A percentile compares a stretch with the other conserved stretches of the same genome.
phyloP scores from a whole-genome alignment of 257 asterid genomes.

The Nicotiana noctiflora region DNA sequence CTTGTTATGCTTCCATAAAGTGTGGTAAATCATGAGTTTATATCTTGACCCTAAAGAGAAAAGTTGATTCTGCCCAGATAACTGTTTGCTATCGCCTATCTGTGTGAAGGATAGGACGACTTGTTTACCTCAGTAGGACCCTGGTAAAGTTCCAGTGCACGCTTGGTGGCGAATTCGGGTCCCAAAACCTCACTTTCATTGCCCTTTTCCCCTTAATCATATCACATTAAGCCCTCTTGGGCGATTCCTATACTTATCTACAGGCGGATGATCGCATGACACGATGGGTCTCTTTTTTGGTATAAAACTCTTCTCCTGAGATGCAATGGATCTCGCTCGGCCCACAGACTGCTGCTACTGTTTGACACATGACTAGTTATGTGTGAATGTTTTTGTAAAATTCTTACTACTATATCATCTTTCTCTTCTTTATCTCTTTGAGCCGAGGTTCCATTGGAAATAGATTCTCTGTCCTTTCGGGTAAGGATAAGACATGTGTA shows the following conservation, averaged over 20 bases:
- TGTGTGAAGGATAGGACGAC: slow-evolving; percentile 19
- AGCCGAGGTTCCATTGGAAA: too few relatives aligned
- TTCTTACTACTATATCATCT: not conserved
- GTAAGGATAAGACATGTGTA: too few relatives aligned
- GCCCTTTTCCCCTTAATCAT: slow-evolving; percentile 6
- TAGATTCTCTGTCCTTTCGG: too few relatives aligned
- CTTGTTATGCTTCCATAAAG: slow-evolving; percentile 13
- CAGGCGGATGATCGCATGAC: slow-evolving; percentile 4
- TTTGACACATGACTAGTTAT: not conserved
- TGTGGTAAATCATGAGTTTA: slow-evolving; percentile 24
- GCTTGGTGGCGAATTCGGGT: slow-evolving; percentile 27
- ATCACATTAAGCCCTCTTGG: slow-evolving; percentile 20
- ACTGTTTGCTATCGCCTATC: not conserved
- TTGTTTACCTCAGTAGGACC: slow-evolving; percentile 23
- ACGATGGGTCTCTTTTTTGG: not conserved
- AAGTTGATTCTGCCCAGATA: slow-evolving; percentile 16
- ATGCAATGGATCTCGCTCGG: not conserved
- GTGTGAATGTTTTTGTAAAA: not conserved
- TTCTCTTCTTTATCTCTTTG: too few relatives aligned
- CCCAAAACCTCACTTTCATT: slow-evolving; percentile 29
- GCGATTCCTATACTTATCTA: slow-evolving; percentile 14
- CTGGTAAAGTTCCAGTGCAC: slow-evolving; percentile 23
- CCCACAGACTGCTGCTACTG: not conserved
- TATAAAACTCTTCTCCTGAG: not conserved
- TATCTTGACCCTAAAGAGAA: slow-evolving; percentile 25